These are phyloP conservation scores for Hyaloscypha hepaticicola DNA, from an alignment of 495 filamentous ascomycete genomes.

Conservation along the genomic window DNA sequence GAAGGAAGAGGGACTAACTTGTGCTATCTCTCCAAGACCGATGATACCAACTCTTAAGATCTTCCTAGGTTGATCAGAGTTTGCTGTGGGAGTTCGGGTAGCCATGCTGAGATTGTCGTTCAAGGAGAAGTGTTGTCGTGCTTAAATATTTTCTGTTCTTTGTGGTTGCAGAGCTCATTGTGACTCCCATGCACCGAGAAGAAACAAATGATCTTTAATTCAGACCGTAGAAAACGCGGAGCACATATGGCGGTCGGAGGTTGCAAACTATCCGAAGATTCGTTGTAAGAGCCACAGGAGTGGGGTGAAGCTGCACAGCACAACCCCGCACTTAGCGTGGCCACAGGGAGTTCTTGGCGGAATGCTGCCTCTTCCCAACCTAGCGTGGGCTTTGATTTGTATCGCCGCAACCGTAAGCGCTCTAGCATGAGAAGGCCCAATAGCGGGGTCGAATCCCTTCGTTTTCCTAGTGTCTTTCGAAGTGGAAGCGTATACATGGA, in stretches of 20 bases:
- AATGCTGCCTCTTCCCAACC: background rate
- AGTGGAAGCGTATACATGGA: background rate
- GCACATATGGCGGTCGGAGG: background rate
- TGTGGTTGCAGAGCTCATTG: background rate
- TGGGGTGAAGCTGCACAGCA: background rate
- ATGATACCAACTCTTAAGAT: slow-evolving; percentile 45
- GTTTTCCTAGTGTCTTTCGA: background rate
- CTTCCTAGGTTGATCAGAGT: background rate
- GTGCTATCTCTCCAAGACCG: slow-evolving; percentile 47
- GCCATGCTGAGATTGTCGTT: background rate
- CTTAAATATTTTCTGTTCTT: background rate
- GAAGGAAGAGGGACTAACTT: slow-evolving; percentile 30
- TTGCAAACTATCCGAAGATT: background rate
- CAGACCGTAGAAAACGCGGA: background rate
- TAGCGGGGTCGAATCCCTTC: background rate
- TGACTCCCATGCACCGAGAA: background rate
- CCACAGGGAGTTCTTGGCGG: background rate
- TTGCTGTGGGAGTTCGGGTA: background rate
- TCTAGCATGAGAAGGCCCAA: background rate
- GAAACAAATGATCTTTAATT: background rate
- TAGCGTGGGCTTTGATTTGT: background rate
- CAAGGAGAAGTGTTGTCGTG: background rate
- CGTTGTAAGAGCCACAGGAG: background rate
- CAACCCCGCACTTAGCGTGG: background rate
- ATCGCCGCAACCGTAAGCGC: background rate